Evolutionary conservation across 2,329 filamentous ascomycete species (phyloP), one percentile per base, ranked within the genome.

Genomic region (Salinomyces thailandicus): DNA sequence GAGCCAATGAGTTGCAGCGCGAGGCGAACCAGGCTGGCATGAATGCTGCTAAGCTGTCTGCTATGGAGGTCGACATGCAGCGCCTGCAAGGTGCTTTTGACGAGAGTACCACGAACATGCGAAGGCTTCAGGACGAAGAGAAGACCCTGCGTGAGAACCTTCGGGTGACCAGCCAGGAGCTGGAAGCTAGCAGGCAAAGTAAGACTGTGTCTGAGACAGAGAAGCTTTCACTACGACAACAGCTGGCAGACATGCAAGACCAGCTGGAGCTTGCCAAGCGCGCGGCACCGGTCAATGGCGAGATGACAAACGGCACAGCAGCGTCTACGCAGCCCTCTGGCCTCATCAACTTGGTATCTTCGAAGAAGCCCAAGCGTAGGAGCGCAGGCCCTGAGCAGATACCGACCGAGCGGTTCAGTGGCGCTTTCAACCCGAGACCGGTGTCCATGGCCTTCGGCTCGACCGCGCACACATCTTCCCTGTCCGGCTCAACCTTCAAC

Each of bases 1-100:
- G 87, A 38, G 82, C 87, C 31, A 94, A 93, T 66, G 91, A 98
- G 58, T 72, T 98, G 37, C 91, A 98, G 62, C 81, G 81, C 20
- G 91, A 98, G 62, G 91, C 91, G 42, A 98, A 98, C 62, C 89
- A 96, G 65, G 91, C 89, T 37, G 91, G 91, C 64, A 95, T 96
- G 53, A 85, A 84, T 2, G 86, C 89, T 36, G 91, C 91, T 46
- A 83, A 85, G 48, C 71, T 98, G 37, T 79, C 83, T 51, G 85
- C 81, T 33, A 84, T 96, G 78, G 91, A 98, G 60, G 82, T 86
- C 50, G 91, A 98, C 55, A 94, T 96, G 82, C 80, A 79, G 67
- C 87, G 85, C 62, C 70, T 96, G 33, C 86, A 95, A 62, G 68
- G 75, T 42, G 91, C 76, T 55, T 93, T 93, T 62, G 84, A 93